These are phyloP conservation scores for Cyanidioschyzon merolae DNA, from an alignment of 23 red algal genomes.

Conservation along the genomic window DNA sequence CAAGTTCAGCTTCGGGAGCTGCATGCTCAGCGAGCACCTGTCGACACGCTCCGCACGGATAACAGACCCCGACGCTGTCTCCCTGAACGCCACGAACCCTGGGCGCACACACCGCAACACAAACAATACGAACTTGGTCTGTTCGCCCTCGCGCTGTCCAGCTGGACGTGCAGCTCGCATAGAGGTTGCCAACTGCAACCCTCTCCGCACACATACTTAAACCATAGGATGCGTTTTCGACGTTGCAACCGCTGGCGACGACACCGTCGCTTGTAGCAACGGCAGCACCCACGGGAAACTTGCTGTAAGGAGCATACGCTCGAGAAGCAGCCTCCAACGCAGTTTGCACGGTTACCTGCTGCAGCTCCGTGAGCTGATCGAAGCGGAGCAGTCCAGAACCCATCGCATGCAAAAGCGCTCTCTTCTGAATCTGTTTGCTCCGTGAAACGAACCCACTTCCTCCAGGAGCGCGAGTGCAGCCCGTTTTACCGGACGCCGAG, in stretches of 20 bases:
- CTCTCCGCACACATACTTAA: slow-evolving; percentile 75
- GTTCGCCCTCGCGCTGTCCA: background rate
- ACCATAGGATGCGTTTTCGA: slow-evolving; percentile 82
- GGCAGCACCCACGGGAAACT: slow-evolving; percentile 75
- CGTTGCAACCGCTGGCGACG: slow-evolving; percentile 60
- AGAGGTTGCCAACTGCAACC: slow-evolving; percentile 28
- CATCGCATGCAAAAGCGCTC: too few relatives aligned
- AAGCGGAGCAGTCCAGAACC: too few relatives aligned
- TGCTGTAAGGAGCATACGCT: slow-evolving; percentile 65
- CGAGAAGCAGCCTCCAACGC: background rate
- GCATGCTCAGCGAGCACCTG: slow-evolving; percentile 12
- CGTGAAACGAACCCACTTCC: too few relatives aligned
- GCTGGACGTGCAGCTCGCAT: background rate
- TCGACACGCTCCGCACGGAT: slow-evolving; percentile 13
- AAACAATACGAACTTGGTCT: background rate
- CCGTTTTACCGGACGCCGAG: too few relatives aligned
- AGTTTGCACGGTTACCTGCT: background rate
- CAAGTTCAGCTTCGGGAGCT: background rate
- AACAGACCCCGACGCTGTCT: background rate
- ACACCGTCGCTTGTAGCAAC: slow-evolving; percentile 29
- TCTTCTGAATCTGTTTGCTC: too few relatives aligned
- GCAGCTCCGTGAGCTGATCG: background rate
- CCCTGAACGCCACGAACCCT: background rate
- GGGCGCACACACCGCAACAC: background rate
- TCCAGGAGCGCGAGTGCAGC: too few relatives aligned